Base-by-base conservation (phyloP, 306 rosid species). In the Medicago ruthenica region DNA sequence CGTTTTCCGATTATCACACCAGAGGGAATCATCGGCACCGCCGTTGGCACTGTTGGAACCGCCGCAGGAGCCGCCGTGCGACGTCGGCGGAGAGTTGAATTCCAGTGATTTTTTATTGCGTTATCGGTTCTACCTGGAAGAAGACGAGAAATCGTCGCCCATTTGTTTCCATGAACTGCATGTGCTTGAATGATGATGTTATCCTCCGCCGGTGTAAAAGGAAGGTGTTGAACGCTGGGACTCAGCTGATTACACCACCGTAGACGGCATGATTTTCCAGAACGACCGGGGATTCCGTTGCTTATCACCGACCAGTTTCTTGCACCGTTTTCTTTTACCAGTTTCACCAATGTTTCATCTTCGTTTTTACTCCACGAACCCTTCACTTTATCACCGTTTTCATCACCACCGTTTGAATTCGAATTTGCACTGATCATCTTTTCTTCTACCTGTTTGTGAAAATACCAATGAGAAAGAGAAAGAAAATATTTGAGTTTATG, bases 21-120 rank as follows among this genome's bases (percentile, higher is more conserved):
- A 17, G 61, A 9, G 21, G 39, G 67, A 61, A 36, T 58, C 18
- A 27, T 9, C 66, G 42, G 5, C 5, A 2, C 42, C 20, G 34
- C 7, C 37, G 37, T 34, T 0, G 34, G 20, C 18, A 18, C 37
- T 7, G 7, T 3, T 1, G 27, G 27, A 24, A 24, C 36, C 36
- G 5, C 6, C 0, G 37, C 37, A 34, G 37, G 6, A 4, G 6
- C 42, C 20, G 31, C 67, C 67, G 41, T 31, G 4, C 6, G 76
- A 1, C 86, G 80, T 39, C 92, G 94, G 20, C 95, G 93, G 39
- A 95, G 93, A 5, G 96, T 88, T 34, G 98, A 90, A 70, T 95
- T 95, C 98, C 98, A 95, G 83, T 92, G 98, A 31, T 95, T 95
- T 77, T 94, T 95, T 8, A 95, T 92, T 18, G 97, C 94, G 83